Conservation (phyloP, 257 asterid genomes). For the Solanum virginianum region DNA sequence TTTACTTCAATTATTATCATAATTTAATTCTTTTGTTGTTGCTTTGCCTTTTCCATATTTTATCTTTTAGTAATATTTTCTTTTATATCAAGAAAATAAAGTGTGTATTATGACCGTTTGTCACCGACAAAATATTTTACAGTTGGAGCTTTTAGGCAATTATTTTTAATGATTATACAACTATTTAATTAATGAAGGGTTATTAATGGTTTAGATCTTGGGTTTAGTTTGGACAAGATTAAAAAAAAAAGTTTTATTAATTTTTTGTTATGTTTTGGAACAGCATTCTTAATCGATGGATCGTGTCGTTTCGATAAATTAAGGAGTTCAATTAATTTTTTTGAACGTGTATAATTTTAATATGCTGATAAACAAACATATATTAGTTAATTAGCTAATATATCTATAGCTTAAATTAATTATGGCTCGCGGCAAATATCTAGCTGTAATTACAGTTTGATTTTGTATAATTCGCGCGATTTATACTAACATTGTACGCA, state of each 20-base stretch:
- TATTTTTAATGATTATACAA: background rate
- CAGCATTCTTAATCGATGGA: background rate
- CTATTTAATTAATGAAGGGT: background rate
- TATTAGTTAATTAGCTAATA: too few relatives aligned
- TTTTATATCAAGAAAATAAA: background rate
- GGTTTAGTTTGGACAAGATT: background rate
- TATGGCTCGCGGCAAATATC: too few relatives aligned
- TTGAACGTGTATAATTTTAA: too few relatives aligned
- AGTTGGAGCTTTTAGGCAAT: background rate
- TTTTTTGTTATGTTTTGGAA: background rate
- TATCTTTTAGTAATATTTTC: background rate
- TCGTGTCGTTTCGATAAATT: too few relatives aligned
- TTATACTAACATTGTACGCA: too few relatives aligned
- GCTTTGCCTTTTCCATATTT: background rate
- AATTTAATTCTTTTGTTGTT: background rate
- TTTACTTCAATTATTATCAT: background rate
- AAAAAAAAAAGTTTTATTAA: background rate
- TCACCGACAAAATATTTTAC: conserved; percentile 22
- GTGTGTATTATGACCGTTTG: background rate
- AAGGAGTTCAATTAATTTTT: too few relatives aligned
- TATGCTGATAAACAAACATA: too few relatives aligned
- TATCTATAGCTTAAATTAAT: too few relatives aligned
- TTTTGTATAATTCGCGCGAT: too few relatives aligned
- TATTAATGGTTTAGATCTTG: conserved; percentile 19
- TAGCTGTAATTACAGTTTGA: too few relatives aligned